These are phyloP conservation scores for Peniophora sp. DNA, from an alignment of 1,284 basidiomycete species.

Conservation along the genomic window DNA sequence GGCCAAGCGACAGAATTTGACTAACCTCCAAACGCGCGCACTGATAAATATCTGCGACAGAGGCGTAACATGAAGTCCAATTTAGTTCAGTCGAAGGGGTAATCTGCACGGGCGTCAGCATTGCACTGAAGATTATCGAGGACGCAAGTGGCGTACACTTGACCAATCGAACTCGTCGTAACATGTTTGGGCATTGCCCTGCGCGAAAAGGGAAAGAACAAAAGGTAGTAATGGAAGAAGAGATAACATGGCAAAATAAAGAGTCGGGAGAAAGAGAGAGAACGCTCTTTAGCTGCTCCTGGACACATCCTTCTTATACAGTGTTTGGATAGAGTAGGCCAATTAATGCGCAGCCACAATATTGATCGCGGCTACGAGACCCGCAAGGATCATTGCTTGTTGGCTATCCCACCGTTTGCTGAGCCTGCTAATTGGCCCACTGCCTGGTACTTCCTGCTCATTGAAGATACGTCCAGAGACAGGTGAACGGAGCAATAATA, in stretches of 20 bases:
- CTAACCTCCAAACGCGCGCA: not conserved
- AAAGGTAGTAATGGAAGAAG: not conserved
- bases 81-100: not conserved
- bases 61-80: not conserved
- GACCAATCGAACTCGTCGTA: not conserved
- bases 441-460: no score
- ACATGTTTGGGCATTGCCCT: not conserved
- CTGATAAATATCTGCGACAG: not conserved
- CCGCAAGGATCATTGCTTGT: no score
- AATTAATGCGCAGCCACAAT: no score
- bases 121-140: not conserved
- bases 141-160: not conserved
- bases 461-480: no score
- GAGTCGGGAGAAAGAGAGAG: not conserved
- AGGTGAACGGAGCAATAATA: no score
- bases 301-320: no score
- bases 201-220: not conserved
- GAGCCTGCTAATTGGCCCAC: no score
- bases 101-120: not conserved
- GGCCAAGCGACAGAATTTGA: not conserved
- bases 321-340: no score
- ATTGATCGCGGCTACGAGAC: no score
- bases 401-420: no score
- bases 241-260: not conserved
- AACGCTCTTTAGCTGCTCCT: no score